These are phyloP conservation scores for Starmera stellimalicola DNA, from an alignment of 1,139 yeast genomes.

Conservation along the genomic window DNA sequence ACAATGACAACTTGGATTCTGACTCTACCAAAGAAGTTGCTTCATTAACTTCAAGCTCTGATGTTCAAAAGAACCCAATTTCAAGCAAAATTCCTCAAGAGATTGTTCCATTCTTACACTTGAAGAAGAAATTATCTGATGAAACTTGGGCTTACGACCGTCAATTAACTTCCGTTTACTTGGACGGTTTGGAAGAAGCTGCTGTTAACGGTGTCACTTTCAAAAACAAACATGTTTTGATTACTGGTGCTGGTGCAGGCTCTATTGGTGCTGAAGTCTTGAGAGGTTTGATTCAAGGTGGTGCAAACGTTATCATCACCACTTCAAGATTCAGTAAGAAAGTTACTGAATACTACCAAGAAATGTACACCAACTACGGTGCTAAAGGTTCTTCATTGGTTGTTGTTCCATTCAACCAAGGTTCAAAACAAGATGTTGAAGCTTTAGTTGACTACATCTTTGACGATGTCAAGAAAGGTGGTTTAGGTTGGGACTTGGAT, in stretches of 20 bases:
- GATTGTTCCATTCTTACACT: constrained; percentile 90
- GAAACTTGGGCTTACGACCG: constrained; percentile 85
- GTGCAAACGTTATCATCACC: constrained; percentile 94
- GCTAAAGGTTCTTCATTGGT: constrained; percentile 84
- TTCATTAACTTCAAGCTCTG: constrained; percentile 64
- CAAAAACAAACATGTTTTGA: constrained; percentile 79
- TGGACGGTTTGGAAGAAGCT: constrained; percentile 87
- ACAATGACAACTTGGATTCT: constrained; percentile 38
- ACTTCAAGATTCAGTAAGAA: constrained; percentile 92
- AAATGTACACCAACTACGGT: constrained; percentile 86
- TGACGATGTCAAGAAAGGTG: constrained; percentile 72
- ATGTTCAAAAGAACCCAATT: constrained; percentile 56
- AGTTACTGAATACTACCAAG: constrained; percentile 93
- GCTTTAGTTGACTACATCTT: constrained; percentile 80
- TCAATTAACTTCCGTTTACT: constrained; percentile 62
- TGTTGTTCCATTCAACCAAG: constrained; percentile 98
- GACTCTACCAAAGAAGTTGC: constrained; percentile 75
- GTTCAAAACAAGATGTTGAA: constrained; percentile 88
- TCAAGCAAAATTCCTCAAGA: constrained; percentile 69
- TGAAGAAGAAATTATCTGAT: constrained; percentile 63
- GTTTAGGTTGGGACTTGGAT: constrained; percentile 97
- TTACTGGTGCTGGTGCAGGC: constrained; percentile 98
- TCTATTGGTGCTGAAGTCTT: constrained; percentile 96
- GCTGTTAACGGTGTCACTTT: constrained; percentile 89
- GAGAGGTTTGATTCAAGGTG: constrained; percentile 93